Conservation (phyloP, 768 basidiomycete genomes). For the Neoboletus brunneissimus region DNA sequence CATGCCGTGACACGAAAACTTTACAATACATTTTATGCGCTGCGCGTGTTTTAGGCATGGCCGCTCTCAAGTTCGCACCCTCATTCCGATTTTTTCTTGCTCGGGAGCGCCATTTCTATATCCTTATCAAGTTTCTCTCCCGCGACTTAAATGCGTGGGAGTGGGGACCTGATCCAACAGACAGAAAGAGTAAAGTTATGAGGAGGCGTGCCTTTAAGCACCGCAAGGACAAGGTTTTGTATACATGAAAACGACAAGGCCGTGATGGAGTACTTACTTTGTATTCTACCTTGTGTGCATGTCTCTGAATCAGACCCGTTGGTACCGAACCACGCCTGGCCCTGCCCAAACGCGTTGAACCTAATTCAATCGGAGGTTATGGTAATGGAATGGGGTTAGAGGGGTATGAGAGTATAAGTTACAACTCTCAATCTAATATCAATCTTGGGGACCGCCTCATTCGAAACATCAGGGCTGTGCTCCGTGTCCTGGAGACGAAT, state of each 20-base stretch:
- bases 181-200: slow-evolving; percentile 14
- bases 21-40: slow-evolving; percentile 10
- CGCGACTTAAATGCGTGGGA: slow-evolving; percentile 21
- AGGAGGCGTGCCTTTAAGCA: slow-evolving; percentile 24
- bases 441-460: slow-evolving; percentile 12
- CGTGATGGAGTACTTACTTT: background rate
- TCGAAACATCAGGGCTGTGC: slow-evolving; percentile 9
- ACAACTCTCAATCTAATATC: slow-evolving; percentile 11
- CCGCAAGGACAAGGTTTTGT: slow-evolving; percentile 32
- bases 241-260: slow-evolving; percentile 3
- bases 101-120: slow-evolving; percentile 21
- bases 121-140: slow-evolving; percentile 6
- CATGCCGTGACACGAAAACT: slow-evolving; percentile 20
- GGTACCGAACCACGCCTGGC: slow-evolving; percentile 9
- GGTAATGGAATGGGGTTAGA: slow-evolving; percentile 8
- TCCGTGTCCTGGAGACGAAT: slow-evolving; percentile 11
- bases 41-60: slow-evolving; percentile 32
- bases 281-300: slow-evolving; percentile 2
- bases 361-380: slow-evolving; percentile 11
- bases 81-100: slow-evolving; percentile 18
- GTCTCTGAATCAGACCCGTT: background rate
- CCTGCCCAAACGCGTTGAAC: slow-evolving; percentile 7
- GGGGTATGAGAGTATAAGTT: slow-evolving; percentile 8
- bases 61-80: slow-evolving; percentile 15
- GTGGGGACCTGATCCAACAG: slow-evolving; percentile 19